A percentile compares a stretch with the other conserved stretches of the same genome.
Conservation (phyloP, 257 asterid species). For the Prunella vulgaris region DNA sequence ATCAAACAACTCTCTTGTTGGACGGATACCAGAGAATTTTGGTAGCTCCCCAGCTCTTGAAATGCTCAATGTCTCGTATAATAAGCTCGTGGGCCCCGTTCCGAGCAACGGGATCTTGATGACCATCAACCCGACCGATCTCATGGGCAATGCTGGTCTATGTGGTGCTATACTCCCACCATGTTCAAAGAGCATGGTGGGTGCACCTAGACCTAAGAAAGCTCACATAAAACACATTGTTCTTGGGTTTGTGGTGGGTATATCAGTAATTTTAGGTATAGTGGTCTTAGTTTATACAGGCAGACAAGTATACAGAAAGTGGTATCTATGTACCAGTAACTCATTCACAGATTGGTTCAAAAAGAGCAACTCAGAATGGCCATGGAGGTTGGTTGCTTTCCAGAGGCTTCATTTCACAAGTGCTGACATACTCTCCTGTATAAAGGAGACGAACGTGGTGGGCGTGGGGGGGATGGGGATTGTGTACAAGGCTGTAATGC, state of each 20-base stretch:
- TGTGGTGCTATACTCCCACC: slow-evolving; percentile 73
- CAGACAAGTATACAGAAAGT: slow-evolving; percentile 45
- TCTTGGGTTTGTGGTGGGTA: slow-evolving; percentile 44
- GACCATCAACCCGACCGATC: slow-evolving; percentile 57
- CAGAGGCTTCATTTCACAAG: slow-evolving; percentile 70
- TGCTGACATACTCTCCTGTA: slow-evolving; percentile 46
- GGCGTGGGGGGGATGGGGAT: slow-evolving; percentile 74
- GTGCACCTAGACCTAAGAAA: slow-evolving; percentile 24
- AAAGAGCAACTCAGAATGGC: slow-evolving; percentile 57
- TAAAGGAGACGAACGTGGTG: slow-evolving; percentile 66
- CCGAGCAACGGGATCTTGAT: slow-evolving; percentile 56
- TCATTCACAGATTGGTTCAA: slow-evolving; percentile 48
- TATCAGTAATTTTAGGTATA: slow-evolving; percentile 31
- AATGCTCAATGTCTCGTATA: slow-evolving; percentile 57
- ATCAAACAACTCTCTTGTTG: slow-evolving; percentile 58
- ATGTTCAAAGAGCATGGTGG: slow-evolving; percentile 33
- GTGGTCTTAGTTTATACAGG: slow-evolving; percentile 32
- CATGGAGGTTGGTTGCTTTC: slow-evolving; percentile 76
- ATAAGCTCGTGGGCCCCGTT: slow-evolving; percentile 65
- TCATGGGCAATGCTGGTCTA: slow-evolving; percentile 60
- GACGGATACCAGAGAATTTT: slow-evolving; percentile 54
- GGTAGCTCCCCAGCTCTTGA: slow-evolving; percentile 76
- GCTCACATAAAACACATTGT: slow-evolving; percentile 39
- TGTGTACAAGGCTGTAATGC: slow-evolving; percentile 63
- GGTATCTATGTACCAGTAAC: slow-evolving; percentile 51